A percentile compares a stretch with the other conserved stretches of the same genome.
Evolutionary conservation across 306 rosid genomes (phyloP).

Genomic region (Comarum palustre): DNA sequence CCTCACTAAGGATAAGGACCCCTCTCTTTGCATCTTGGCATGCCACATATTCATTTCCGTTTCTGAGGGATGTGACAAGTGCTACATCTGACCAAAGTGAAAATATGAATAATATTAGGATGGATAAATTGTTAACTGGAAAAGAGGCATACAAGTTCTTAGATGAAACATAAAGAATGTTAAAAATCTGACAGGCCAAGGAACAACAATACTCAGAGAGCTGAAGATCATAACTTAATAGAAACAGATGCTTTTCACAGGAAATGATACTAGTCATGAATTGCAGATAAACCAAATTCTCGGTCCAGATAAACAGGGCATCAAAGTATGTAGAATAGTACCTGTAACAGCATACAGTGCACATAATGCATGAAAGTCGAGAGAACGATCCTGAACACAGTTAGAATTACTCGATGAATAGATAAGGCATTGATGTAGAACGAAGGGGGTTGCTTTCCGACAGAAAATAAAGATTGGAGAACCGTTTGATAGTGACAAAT

Average conservation of each 20-base stretch:
- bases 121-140: slow-evolving; percentile 13
- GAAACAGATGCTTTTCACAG: not conserved
- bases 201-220: not conserved
- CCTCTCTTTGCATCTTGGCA: slow-evolving; percentile 86
- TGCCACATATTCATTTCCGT: slow-evolving; percentile 89
- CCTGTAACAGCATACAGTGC: slow-evolving; percentile 84
- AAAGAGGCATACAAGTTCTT: not conserved
- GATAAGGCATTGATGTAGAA: too few species aligned
- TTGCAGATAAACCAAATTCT: not conserved
- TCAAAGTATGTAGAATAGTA: slow-evolving; percentile 32
- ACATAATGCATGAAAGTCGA: slow-evolving; percentile 62
- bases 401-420: not conserved
- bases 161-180: not conserved
- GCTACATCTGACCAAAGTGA: slow-evolving; percentile 58
- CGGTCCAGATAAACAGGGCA: not conserved
- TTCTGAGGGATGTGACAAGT: slow-evolving; percentile 78
- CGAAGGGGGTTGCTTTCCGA: too few species aligned
- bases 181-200: not conserved
- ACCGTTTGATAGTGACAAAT: too few species aligned
- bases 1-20: slow-evolving; percentile 84
- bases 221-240: not conserved
- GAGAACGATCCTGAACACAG: slow-evolving; percentile 75
- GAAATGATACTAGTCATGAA: not conserved
- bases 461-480: too few species aligned
- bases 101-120: not conserved